These are phyloP conservation scores for Cladosporium sp. DNA, from an alignment of 2,329 filamentous ascomycete genomes.

Conservation along the genomic window DNA sequence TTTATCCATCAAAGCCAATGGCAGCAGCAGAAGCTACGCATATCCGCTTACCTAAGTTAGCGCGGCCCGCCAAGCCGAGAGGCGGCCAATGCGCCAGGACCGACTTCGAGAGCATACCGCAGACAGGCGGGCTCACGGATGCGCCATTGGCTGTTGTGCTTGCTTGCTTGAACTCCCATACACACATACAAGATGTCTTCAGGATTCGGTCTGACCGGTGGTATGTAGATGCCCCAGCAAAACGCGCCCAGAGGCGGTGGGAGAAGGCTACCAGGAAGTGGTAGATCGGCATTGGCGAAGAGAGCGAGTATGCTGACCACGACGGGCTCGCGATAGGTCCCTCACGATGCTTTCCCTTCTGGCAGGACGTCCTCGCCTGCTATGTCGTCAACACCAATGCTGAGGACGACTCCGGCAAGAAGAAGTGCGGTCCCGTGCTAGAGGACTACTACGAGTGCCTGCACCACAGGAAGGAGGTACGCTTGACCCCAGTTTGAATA, in stretches of 20 bases:
- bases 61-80: not conserved
- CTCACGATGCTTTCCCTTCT: constrained; percentile 95
- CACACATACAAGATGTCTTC: constrained; percentile 62
- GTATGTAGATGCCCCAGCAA: constrained; percentile 46
- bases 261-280: not conserved
- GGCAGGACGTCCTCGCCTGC: constrained; percentile 98
- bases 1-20: not conserved
- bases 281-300: not conserved
- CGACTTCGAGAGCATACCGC: not conserved
- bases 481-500: constrained; percentile 25
- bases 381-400: constrained; percentile 89
- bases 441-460: constrained; percentile 99
- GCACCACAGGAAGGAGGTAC: constrained; percentile 98
- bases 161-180: constrained; percentile 4
- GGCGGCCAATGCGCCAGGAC: constrained; percentile 1
- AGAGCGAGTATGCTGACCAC: constrained; percentile 8
- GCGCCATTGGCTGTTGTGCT: constrained; percentile 6
- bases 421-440: constrained; percentile 77
- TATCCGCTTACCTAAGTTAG: not conserved
- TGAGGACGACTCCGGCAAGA: constrained; percentile 75
- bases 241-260: not conserved
- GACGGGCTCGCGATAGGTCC: constrained; percentile 46
- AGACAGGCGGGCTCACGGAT: not conserved
- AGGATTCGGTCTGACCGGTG: constrained; percentile 76
- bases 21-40: not conserved